Base-by-base conservation (phyloP, 2,329 filamentous ascomycete species). In the Fusarium praegraminearum region DNA sequence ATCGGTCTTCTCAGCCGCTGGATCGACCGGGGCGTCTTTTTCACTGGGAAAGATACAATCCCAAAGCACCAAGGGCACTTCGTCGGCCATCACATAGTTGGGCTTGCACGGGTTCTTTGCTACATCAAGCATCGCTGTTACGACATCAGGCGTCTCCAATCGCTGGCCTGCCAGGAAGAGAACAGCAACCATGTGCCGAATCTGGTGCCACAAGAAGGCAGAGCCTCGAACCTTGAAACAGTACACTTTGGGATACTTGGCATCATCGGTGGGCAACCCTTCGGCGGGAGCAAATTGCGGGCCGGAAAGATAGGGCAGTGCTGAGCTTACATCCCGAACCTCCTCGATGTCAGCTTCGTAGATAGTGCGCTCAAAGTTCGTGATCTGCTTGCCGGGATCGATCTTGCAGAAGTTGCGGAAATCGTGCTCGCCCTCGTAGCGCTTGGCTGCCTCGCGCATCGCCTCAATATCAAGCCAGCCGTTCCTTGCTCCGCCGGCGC, bases 391-490 rank as follows among this genome's bases (percentile, higher is more conserved):
- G 74, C 86, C 89, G 1, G 92, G 86, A 80, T 99, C 96, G 62
- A 98, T 85, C 80, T 97, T 97, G 86, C 96, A 98, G 77, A 98
- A 92, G 80, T 99, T 99, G 64, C 96, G 89, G 82, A 98, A 99
- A 82, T 99, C 96, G 80, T 98, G 93, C 53, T 90, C 80, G 8
- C 96, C 96, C 73, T 94, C 88, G 72, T 93, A 95, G 51, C 89
- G 84, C 77, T 89, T 90, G 26, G 95, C 96, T 1, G 93, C 96
- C 73, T 89, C 81, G 20, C 89, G 87, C 96, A 99, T 99, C 36
- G 91, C 91, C 1, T 89, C 90, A 58, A 98, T 92, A 80, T 98
- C 91, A 9, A 99, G 87, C 89, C 91, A 96, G 35, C 94, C 94
- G 69, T 90, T 86, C 76, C 86, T 87, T 55, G 71, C 70, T 75